Conservation (phyloP, 2,329 filamentous ascomycete species). For the Colletotrichum trifolii region DNA sequence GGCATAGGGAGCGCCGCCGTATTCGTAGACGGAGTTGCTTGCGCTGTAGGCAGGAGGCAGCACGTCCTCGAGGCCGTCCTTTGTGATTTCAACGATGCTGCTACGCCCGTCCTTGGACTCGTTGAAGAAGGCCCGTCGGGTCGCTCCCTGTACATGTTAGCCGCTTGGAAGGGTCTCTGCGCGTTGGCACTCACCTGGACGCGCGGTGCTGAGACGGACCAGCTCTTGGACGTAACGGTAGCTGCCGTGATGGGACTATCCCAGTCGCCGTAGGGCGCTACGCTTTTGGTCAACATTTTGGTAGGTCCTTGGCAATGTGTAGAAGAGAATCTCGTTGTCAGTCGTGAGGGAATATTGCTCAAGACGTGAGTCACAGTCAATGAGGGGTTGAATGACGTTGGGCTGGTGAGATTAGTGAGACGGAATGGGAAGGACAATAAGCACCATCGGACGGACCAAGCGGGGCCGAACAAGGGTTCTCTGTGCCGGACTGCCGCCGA, state of each 20-base stretch:
- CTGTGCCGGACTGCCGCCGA: too few relatives aligned
- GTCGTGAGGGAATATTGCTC: too few relatives aligned
- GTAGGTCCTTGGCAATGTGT: too few relatives aligned
- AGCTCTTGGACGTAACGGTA: conserved; percentile 49
- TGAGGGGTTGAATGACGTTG: too few relatives aligned
- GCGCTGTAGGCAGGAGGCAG: conserved; percentile 57
- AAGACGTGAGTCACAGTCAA: too few relatives aligned
- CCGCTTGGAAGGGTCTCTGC: too few relatives aligned
- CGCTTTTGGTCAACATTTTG: conserved; percentile 41
- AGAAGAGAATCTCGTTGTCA: too few relatives aligned
- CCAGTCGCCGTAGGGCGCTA: conserved; percentile 52
- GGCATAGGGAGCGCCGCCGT: conserved; percentile 60
- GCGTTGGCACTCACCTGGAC: conserved; percentile 44
- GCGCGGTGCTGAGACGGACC: conserved; percentile 48
- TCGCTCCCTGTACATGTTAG: conserved; percentile 37
- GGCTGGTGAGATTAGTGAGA: too few relatives aligned
- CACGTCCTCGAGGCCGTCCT: conserved; percentile 49
- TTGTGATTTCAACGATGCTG: conserved; percentile 55
- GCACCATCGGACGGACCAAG: too few relatives aligned
- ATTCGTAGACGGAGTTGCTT: conserved; percentile 61
- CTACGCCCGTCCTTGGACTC: conserved; percentile 53
- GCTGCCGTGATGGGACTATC: conserved; percentile 51
- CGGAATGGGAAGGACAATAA: too few relatives aligned
- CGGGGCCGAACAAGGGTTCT: too few relatives aligned
- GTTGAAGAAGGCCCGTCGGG: conserved; percentile 50